These are phyloP conservation scores for Plasmodium vivax DNA, from an alignment of 169 alveolate genomes.

Conservation along the genomic window DNA sequence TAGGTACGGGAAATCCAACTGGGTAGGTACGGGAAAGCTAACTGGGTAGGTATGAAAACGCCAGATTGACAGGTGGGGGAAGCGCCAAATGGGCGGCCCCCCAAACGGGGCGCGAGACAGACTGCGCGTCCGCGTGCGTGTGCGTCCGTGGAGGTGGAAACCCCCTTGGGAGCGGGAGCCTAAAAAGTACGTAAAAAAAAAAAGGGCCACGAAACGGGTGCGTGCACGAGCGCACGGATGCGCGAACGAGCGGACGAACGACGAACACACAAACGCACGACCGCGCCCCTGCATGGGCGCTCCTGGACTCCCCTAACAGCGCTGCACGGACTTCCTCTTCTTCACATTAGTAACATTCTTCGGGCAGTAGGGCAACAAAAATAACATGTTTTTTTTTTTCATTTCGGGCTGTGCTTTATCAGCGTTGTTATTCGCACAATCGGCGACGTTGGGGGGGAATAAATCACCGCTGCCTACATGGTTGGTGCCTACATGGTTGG, in stretches of 20 bases:
- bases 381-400: conserved; percentile 22
- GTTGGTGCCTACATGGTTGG: neutral
- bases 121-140: neutral
- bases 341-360: conserved; percentile 62
- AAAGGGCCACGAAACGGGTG: neutral
- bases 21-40: neutral
- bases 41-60: neutral
- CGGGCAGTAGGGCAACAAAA: conserved; percentile 65
- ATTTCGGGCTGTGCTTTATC: conserved; percentile 1
- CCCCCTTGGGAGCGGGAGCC: neutral
- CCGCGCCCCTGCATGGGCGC: neutral
- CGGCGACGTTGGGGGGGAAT: neutral
- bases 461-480: neutral
- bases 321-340: conserved; percentile 45
- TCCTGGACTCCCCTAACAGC: conserved; percentile 9
- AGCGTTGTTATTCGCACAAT: neutral
- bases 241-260: neutral
- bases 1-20: neutral
- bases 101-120: neutral
- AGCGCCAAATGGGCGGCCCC: neutral
- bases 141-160: neutral
- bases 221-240: neutral
- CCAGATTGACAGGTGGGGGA: too few species aligned
- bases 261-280: neutral
- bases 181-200: neutral